A percentile compares a stretch with the other conserved stretches of the same genome.
Evolutionary conservation across 805 yeast species (phyloP).

Genomic region (Metschnikowia matae): DNA sequence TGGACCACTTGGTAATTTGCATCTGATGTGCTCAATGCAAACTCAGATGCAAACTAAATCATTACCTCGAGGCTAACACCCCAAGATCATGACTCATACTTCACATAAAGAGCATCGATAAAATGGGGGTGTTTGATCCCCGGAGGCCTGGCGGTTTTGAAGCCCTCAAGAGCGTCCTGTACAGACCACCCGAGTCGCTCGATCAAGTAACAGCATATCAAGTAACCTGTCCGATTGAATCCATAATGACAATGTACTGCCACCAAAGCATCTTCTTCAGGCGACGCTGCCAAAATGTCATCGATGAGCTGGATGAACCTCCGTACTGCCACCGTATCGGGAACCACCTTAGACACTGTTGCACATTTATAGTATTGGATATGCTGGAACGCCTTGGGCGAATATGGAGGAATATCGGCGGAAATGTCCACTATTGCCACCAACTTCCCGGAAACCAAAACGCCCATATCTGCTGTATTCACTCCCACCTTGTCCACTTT

Average conservation of each 20-base stretch:
- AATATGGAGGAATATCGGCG: constrained; percentile 66
- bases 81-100: constrained; percentile 40
- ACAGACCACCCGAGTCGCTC: constrained; percentile 59
- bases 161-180: constrained; percentile 58
- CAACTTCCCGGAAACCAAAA: constrained; percentile 31
- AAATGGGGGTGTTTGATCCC: constrained; percentile 79
- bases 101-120: constrained; percentile 63
- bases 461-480: too few species aligned
- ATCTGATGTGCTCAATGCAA: too few species aligned
- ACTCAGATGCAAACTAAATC: too few species aligned
- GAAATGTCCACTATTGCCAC: constrained; percentile 67
- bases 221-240: constrained; percentile 72
- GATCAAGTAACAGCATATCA: constrained; percentile 64
- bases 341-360: constrained; percentile 74
- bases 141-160: constrained; percentile 54
- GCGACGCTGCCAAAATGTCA: constrained; percentile 30
- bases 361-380: constrained; percentile 67
- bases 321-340: constrained; percentile 56
- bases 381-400: constrained; percentile 50
- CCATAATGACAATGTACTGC: constrained; percentile 83
- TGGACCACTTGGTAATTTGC: too few species aligned
- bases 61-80: too few species aligned
- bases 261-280: constrained; percentile 33
- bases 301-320: constrained; percentile 53
- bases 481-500: too few species aligned